Evolutionary conservation across 176 grass and related monocot species (phyloP), one percentile per base, ranked within the genome.

Genomic region (Pharus latifolius): DNA sequence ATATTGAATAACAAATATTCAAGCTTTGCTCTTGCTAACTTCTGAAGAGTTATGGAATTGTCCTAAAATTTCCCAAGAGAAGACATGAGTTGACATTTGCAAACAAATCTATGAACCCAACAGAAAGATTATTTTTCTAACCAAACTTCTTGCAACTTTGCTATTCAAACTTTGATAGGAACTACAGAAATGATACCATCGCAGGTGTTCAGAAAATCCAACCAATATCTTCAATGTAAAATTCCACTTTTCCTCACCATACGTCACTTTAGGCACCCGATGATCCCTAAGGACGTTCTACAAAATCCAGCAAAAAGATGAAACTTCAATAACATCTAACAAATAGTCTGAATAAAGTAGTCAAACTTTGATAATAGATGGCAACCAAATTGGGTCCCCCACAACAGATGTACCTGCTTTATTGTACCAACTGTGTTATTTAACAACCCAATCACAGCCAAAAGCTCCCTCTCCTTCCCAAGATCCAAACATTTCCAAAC

Each of bases 401-500:
- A 69, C 30, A 72, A 33, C 65, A 16, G 69, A 18, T 20, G 34
- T 24, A 38, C 30, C 56, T 55, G 31, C 41, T 19, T 20, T 24
- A 58, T 35, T 49, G 63, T 49, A 70, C 27, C 11, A 19, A 28
- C 17, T 17, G 40, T 44, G 37, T 16, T 55, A 56, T 63, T 63
- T 14, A 75, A 69, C 28, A 38, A 16, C 29, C 3, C 7, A 17
- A 55, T 32, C 25, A 65, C 15, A 74, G 37, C 4, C 34, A 73
- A 45, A 74, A 4, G 22, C 12, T 38, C 3, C 5, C 34, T 37
- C 63, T 63, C 46, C 45, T 13, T 66, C 15, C 44, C 17, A 43
- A 29, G 22, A 79, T 26, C 67, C 56, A 52, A 56, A 12, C 77
- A 43, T 40, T 73, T 73, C 1, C 43, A 54, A 55, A 56, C 22